A percentile compares a stretch with the other conserved stretches of the same genome.
phyloP scores from a whole-genome alignment of 148 eudicot species.

The Silene uniflora region DNA sequence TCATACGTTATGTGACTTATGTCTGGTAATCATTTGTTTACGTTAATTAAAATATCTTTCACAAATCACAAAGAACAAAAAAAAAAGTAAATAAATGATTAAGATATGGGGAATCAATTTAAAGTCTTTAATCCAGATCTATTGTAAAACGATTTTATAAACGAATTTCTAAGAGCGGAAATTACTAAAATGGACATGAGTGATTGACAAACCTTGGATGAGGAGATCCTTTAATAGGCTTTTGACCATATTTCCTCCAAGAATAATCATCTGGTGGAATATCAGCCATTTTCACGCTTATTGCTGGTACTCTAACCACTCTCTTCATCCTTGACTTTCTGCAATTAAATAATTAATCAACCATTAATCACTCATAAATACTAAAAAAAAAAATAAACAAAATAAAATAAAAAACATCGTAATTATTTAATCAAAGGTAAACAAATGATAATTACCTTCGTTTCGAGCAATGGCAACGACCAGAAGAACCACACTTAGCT shows the following conservation, averaged over 20 bases:
- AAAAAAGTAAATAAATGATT: too few species aligned
- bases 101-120: too few species aligned
- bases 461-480: conserved; percentile 87
- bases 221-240: conserved; percentile 96
- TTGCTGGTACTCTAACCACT: conserved; percentile 73
- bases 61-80: too few species aligned
- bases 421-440: background rate
- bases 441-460: conserved; percentile 47
- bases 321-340: conserved; percentile 82
- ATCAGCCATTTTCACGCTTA: conserved; percentile 81
- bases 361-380: background rate
- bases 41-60: too few species aligned
- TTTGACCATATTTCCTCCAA: conserved; percentile 97
- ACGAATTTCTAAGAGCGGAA: too few species aligned
- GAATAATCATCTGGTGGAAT: conserved; percentile 95
- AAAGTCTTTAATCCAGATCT: too few species aligned
- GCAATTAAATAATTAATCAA: conserved; percentile 11
- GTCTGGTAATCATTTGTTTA: too few species aligned
- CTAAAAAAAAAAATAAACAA: background rate
- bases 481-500: conserved; percentile 59
- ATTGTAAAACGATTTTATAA: too few species aligned
- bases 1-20: too few species aligned
- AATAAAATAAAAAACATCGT: too few species aligned
- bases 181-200: too few species aligned
- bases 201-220: conserved; percentile 61